Evolutionary conservation across 2,329 filamentous ascomycete species (phyloP), one percentile per base, ranked within the genome.

Genomic region (Ceratocystiopsis brevicomis): DNA sequence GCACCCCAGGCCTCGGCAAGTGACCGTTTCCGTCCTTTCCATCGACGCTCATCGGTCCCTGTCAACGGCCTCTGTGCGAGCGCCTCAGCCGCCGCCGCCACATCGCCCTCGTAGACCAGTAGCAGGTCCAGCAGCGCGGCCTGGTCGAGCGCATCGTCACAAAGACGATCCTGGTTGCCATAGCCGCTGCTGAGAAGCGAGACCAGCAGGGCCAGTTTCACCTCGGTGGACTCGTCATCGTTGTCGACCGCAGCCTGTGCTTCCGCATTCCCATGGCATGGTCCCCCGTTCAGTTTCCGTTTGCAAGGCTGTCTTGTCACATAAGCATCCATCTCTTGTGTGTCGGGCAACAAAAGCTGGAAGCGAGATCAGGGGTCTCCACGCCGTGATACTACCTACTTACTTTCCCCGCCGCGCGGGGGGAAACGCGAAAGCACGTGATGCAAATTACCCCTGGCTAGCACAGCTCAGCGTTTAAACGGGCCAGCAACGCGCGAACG

Each of bases 151-250:
- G 25, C 25, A 30, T 30, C 25, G 10, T 30, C 25, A 11, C 25
- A 30, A 30, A 10, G 2, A 30, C 8, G 2, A 2, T 10, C 10
- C n/a, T n/a, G n/a, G 6, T 30, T 30, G 25, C 10, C 25, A 30
- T 30, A 9, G 33, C 33, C 19, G 33, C 15, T 32, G 30, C 82
- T 75, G 50, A 86, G 71, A 0, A 95, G 61, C 1, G 90, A 96
- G 2, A 79, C 72, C 3, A 98, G 64, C 1, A 93, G 65, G 1
- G 86, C 86, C 14, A 98, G 63, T 55, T 95, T 96, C 52, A 92
- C 67, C 49, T 96, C 90, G 0, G 90, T 98, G 1, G 81, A 78
- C 39, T 93, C 82, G 15, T 86, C 75, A 9, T 12, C 4, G 18
- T 21, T 17, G 38, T 16, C 5, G 15, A 3, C n/a, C 4, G 39